These are phyloP conservation scores for Primulina eburnea DNA, from an alignment of 257 asterid species.

Conservation along the genomic window DNA sequence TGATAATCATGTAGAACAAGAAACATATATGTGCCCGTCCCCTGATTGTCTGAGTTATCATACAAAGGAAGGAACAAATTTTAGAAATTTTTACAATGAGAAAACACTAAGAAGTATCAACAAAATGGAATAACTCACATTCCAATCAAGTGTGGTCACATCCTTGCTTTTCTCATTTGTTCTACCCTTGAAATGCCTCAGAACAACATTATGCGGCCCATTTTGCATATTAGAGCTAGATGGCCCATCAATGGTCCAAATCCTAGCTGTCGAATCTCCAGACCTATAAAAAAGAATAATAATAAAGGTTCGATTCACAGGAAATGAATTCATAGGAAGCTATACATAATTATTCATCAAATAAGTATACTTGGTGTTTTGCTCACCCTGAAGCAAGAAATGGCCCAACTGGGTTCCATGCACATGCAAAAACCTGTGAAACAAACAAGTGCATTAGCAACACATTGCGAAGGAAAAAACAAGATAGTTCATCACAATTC, in stretches of 20 bases:
- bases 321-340: not conserved
- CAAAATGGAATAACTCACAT: conserved; percentile 44
- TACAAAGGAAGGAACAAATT: not conserved
- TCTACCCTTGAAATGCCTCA: conserved; percentile 86
- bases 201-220: conserved; percentile 61
- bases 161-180: conserved; percentile 95
- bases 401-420: conserved; percentile 91
- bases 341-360: conserved; percentile 7
- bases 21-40: conserved; percentile 5
- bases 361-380: conserved; percentile 18
- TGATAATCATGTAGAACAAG: conserved; percentile 11
- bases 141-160: conserved; percentile 99
- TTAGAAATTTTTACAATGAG: conserved; percentile 3
- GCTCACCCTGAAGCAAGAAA: conserved; percentile 99
- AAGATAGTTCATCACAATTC: conserved; percentile 9
- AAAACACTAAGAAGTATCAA: not conserved
- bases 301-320: conserved; percentile 1
- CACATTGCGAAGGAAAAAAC: conserved; percentile 10
- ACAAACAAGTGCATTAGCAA: conserved; percentile 28
- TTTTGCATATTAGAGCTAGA: conserved; percentile 61
- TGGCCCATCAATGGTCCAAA: conserved; percentile 75
- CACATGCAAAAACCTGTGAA: conserved; percentile 96
- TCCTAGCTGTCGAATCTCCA: conserved; percentile 97
- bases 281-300: conserved; percentile 43
- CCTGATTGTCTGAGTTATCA: not conserved